Evolutionary conservation across 1,284 basidiomycete species (phyloP), one percentile per base, ranked within the genome.

Genomic region (Boletus mariae): DNA sequence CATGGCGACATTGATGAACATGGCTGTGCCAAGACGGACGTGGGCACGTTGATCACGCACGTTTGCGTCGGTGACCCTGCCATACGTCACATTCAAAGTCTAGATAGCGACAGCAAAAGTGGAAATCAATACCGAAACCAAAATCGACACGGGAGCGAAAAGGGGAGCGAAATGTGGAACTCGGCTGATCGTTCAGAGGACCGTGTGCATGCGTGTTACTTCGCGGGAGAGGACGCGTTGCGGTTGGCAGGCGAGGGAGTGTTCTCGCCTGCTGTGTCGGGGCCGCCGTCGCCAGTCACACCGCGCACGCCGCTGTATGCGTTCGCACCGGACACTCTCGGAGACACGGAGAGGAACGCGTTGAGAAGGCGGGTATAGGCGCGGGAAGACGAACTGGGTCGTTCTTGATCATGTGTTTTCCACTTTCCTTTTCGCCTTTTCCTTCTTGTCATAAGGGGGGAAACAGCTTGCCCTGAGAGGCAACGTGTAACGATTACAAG

Each of bases 221-320:
- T 80, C 60, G 76, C 78, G 42, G 76, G 76, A 49, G 80, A 77
- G 47, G 73, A 75, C 60, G 43, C 43, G 26, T 66, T 82, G 47
- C 76, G 77, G 62, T 72, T 90, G 41, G 79, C 85, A 1, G 87
- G 87, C 12, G 85, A 84, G 28, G 84, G 80, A 29, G 76, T 85
- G 38, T 85, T 89, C 62, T 87, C 86, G 5, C 87, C 87, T 41
- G 80, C 80, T 40, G 75, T 75, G 15, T 87, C 86, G 31, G 73
- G 75, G 59, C 82, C 87, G 7, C 73, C 82, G 25, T 88, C 87
- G 37, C 87, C 87, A 1, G 44, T 59, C n/a, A 47, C 57, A 0
- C 64, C 63, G 7, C 55, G 58, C 4, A 49, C 57, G 40, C 51
- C 51, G n/a, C 25, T 60, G 38, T 29, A 47, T 11, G 23, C 47